Evolutionary conservation across 2,329 filamentous ascomycete genomes (phyloP), one percentile per base, ranked within the genome.

Genomic region (Geosmithia flava): DNA sequence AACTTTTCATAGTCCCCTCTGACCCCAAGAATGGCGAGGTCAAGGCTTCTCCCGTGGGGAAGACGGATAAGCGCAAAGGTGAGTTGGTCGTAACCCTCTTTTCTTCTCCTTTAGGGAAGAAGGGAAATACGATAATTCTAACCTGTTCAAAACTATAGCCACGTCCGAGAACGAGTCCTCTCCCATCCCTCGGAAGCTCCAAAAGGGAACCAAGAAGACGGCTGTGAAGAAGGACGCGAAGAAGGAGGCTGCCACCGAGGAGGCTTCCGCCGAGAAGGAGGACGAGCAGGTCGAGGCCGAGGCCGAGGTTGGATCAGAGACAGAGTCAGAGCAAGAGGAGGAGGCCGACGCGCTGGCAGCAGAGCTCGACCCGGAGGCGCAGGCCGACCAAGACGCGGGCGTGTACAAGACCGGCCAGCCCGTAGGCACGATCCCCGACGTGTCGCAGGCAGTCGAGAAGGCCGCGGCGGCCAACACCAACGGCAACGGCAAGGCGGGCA

Each of bases 341-440:
- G 63, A 71, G 45, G 67, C 66, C 27, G 65, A 67, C 39, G 64
- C 66, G 27, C 62, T 76, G 6, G 72, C 70, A 10, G 62, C 65
- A 27, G 60, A 65, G 48, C 53, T 73, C 8, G 67, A 74, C 47
- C 68, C 70, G 44, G 69, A 65, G 53, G 69, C 71, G 27, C 68
- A 69, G 27, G 66, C 67, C 48, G 59, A 56, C 29, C 59, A 61
- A 43, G 57, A 57, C 23, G 56, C 58, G 46, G 57, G 57, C 29
- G 56, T 59, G 47, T 74, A 69, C 59, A 65, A 73, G 56, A 54
- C 67, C n/a, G 72, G 71, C 16, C 69, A 74, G 54, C 69, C 71
- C 42, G 67, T 75, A 8, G 71, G 72, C 58, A 71, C 71, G 58
- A 67, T 74, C 39, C 75, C 75, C 48, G 63, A 72, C 52, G 58